These are phyloP conservation scores for Pythium myriotylum DNA, from an alignment of 352 stramenopile species.

Conservation along the genomic window DNA sequence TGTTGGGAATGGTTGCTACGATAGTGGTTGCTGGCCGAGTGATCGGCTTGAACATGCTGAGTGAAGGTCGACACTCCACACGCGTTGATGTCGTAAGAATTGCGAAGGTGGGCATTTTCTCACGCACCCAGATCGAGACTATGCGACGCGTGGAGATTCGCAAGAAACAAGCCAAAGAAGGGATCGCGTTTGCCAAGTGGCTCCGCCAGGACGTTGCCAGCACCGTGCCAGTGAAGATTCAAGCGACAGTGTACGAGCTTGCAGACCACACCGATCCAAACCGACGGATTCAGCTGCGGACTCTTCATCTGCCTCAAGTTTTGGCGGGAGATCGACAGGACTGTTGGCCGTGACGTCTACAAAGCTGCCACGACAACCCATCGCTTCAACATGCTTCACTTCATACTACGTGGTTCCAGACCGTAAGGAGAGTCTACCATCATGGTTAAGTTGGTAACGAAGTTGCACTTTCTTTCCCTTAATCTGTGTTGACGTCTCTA, in stretches of 20 bases:
- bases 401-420: too few relatives aligned
- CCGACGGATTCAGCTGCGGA: conserved; percentile 3
- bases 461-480: too few relatives aligned
- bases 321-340: not conserved
- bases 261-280: not conserved
- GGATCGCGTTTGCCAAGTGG: not conserved
- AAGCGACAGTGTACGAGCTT: not conserved
- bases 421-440: too few relatives aligned
- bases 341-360: too few relatives aligned
- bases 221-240: not conserved
- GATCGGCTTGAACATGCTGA: too few relatives aligned
- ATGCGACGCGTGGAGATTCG: not conserved
- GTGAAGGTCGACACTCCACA: too few relatives aligned
- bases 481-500: too few relatives aligned
- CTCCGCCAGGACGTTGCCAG: not conserved
- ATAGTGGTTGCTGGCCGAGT: too few relatives aligned
- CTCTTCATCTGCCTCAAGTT: conserved; percentile 8
- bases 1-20: too few relatives aligned
- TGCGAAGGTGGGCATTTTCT: conserved; percentile 10
- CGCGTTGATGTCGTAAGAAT: conserved; percentile 5
- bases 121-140: conserved; percentile 10
- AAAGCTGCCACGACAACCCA: too few relatives aligned
- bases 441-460: too few relatives aligned
- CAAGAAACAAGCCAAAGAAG: not conserved
- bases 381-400: too few relatives aligned